These are phyloP conservation scores for Eucalyptus sp. DNA, from an alignment of 345 rosid species.

Conservation along the genomic window DNA sequence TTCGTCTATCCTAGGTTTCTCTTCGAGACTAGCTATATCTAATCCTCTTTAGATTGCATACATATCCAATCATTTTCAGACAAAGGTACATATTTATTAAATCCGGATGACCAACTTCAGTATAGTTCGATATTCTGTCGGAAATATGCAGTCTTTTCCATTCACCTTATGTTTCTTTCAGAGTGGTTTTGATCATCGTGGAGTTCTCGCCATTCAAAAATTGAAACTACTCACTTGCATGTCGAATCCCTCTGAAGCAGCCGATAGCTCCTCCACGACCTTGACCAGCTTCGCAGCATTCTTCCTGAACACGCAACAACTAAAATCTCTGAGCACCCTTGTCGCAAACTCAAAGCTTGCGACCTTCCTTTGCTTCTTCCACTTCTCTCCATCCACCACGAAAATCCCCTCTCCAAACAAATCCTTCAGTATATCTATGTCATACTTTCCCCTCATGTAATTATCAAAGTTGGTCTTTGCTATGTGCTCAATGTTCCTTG, in stretches of 20 bases:
- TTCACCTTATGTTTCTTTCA: not conserved
- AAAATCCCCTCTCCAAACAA: slow-evolving; percentile 75
- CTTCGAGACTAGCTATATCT: not conserved
- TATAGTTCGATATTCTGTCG: not conserved
- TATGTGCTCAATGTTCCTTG: slow-evolving; percentile 52
- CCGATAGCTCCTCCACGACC: slow-evolving; percentile 10
- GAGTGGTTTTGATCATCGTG: not conserved
- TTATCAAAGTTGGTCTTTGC: slow-evolving; percentile 36
- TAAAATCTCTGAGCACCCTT: slow-evolving; percentile 56
- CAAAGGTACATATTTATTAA: not conserved
- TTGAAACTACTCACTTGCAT: slow-evolving; percentile 35
- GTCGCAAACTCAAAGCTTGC: slow-evolving; percentile 75
- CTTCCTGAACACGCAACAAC: slow-evolving; percentile 48
- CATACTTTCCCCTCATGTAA: slow-evolving; percentile 29
- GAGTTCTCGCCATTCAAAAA: not conserved
- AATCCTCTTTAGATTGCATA: not conserved
- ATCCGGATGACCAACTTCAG: not conserved
- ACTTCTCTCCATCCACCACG: slow-evolving; percentile 60
- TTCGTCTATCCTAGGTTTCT: not conserved
- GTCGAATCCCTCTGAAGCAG: slow-evolving; percentile 26
- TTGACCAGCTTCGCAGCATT: slow-evolving; percentile 38
- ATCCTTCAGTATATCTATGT: slow-evolving; percentile 13
- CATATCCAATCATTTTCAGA: not conserved
- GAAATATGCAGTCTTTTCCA: not conserved
- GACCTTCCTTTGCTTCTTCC: slow-evolving; percentile 78